Conservation (phyloP, 1,284 basidiomycete genomes). For the Paramarasmius palmivorus region DNA sequence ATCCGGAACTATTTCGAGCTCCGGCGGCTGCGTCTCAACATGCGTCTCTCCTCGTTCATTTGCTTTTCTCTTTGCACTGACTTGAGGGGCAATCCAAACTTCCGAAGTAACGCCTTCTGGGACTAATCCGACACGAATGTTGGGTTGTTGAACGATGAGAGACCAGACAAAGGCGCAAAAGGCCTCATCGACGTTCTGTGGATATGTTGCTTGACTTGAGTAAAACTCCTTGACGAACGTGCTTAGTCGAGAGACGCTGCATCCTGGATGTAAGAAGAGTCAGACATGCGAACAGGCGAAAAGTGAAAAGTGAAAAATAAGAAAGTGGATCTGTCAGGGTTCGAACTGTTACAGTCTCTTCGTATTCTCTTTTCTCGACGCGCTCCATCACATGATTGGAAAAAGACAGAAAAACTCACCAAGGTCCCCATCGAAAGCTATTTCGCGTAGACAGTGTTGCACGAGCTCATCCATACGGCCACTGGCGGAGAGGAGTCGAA, state of each 20-base stretch:
- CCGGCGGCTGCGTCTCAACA: constrained; percentile 39
- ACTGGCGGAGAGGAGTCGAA: background rate
- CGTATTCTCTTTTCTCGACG: background rate
- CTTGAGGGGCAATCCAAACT: constrained; percentile 76
- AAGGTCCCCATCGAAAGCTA: constrained; percentile 80
- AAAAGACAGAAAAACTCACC: constrained; percentile 39
- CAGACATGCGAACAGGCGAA: constrained; percentile 14
- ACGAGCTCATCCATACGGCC: constrained; percentile 70
- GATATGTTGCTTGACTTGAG: constrained; percentile 33
- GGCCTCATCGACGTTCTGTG: constrained; percentile 69
- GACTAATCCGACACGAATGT: constrained; percentile 67
- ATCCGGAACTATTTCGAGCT: constrained; percentile 54
- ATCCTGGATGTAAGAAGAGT: constrained; percentile 45
- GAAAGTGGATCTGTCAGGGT: constrained; percentile 26
- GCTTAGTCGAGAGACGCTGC: constrained; percentile 64
- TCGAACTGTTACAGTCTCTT: constrained; percentile 38
- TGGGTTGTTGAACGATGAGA: constrained; percentile 68
- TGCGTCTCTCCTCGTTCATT: constrained; percentile 53
- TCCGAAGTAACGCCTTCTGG: constrained; percentile 58
- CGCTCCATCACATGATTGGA: constrained; percentile 26
- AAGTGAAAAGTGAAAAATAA: constrained; percentile 24
- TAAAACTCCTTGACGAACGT: constrained; percentile 73
- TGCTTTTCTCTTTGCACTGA: constrained; percentile 61
- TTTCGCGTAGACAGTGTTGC: constrained; percentile 71
- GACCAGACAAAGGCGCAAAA: constrained; percentile 84